Evolutionary conservation across 257 asterid species (phyloP).

Genomic region (Solanum boliviense): DNA sequence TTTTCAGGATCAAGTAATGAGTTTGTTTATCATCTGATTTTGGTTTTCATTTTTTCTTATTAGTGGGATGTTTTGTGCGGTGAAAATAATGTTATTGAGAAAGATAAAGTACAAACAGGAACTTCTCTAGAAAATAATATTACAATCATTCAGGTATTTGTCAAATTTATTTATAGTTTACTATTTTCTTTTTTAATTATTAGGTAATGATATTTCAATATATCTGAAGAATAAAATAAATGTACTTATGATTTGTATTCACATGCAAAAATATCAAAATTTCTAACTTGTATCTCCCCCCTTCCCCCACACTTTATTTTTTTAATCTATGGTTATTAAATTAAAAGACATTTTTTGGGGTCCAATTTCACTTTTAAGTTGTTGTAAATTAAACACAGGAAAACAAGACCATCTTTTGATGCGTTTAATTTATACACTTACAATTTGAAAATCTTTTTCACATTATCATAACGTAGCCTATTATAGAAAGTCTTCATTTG

Average conservation of each 20-base stretch:
- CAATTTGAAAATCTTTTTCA: background rate
- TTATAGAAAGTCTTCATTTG: background rate
- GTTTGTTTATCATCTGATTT: background rate
- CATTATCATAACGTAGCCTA: background rate
- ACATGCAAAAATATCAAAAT: background rate
- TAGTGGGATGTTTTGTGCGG: conserved; percentile 65
- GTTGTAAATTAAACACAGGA: background rate
- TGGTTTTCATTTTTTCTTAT: background rate
- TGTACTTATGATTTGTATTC: background rate
- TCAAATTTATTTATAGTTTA: background rate
- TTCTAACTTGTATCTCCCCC: background rate
- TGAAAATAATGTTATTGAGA: conserved; percentile 27
- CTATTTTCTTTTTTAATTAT: background rate
- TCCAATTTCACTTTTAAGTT: background rate
- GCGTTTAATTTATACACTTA: background rate
- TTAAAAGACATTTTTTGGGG: background rate
- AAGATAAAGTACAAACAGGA: conserved; percentile 52
- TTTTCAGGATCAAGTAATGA: background rate
- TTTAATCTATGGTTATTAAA: background rate
- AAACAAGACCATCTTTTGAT: background rate
- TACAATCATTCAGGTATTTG: conserved; percentile 52
- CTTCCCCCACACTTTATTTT: background rate
- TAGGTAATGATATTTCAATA: background rate
- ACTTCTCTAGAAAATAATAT: conserved; percentile 37
- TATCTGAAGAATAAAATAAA: background rate